Conservation (phyloP, 495 filamentous ascomycete genomes). For the Xanthoparmelia taractica region DNA sequence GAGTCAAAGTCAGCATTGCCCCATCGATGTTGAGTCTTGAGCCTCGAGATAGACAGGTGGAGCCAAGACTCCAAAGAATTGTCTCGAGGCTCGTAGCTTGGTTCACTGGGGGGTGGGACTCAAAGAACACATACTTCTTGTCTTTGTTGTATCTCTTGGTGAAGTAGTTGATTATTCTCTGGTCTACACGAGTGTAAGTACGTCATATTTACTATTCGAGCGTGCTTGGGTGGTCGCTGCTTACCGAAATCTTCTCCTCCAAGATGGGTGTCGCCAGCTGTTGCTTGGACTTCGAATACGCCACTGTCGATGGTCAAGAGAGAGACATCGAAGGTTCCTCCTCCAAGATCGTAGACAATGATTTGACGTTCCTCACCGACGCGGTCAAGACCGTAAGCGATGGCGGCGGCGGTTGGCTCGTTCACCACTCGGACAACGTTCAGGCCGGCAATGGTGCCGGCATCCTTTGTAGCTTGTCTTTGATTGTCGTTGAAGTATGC, state of each 20-base stretch:
- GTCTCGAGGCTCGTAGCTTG: neutral
- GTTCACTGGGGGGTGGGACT: neutral
- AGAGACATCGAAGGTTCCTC: conserved; percentile 99
- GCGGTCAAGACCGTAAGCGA: conserved; percentile 72
- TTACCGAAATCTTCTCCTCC: conserved; percentile 89
- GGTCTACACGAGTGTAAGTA: conserved; percentile 44
- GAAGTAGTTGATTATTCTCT: conserved; percentile 95
- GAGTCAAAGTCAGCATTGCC: neutral
- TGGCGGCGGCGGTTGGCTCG: conserved; percentile 73
- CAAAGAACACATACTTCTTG: conserved; percentile 70
- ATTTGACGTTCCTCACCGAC: conserved; percentile 79
- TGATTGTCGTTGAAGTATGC: conserved; percentile 99
- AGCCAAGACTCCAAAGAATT: neutral
- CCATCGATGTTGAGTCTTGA: neutral
- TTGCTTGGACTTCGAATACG: conserved; percentile 96
- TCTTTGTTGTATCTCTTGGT: conserved; percentile 97
- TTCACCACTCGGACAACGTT: conserved; percentile 98
- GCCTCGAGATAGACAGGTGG: neutral
- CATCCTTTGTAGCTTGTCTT: conserved; percentile 95
- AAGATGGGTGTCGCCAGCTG: conserved; percentile 98
- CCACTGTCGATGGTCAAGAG: conserved; percentile 94
- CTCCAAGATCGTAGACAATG: conserved; percentile 96
- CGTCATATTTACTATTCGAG: neutral
- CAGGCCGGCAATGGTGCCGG: conserved; percentile 86
- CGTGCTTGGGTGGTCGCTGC: neutral